A percentile compares a stretch with the other conserved stretches of the same genome.
Evolutionary conservation across 148 eudicot genomes (phyloP).

Genomic region (Talinum fruticosum): DNA sequence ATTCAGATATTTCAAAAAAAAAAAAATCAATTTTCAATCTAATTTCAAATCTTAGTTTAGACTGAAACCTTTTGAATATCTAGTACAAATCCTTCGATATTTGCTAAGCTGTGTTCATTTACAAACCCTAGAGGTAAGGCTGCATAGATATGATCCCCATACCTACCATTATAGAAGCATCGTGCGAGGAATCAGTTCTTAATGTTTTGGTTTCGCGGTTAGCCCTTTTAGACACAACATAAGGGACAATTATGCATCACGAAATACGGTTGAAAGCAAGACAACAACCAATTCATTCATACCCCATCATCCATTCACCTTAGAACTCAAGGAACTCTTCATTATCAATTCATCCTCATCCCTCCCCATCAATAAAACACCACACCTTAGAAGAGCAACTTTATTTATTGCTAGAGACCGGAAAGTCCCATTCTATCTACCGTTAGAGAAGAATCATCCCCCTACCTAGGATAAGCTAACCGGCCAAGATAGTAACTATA

Average conservation of each 20-base stretch:
- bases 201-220: background rate
- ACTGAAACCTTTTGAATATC: background rate
- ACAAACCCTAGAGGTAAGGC: background rate
- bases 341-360: background rate
- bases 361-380: background rate
- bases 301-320: background rate
- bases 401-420: no score
- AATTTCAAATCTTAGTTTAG: background rate
- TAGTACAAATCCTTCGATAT: background rate
- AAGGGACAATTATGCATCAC: background rate
- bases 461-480: background rate
- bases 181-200: no score
- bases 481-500: background rate
- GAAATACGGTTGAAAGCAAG: background rate
- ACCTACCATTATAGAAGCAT: background rate
- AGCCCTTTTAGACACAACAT: background rate
- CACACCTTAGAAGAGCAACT: background rate
- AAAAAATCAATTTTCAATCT: no score
- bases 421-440: no score
- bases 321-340: background rate
- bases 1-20: no score
- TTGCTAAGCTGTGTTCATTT: background rate
- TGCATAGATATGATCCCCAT: background rate
- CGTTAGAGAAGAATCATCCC: background rate
- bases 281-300: background rate